Evolutionary conservation across 345 rosid species (phyloP).

Genomic region (Eucalyptus microcorys): DNA sequence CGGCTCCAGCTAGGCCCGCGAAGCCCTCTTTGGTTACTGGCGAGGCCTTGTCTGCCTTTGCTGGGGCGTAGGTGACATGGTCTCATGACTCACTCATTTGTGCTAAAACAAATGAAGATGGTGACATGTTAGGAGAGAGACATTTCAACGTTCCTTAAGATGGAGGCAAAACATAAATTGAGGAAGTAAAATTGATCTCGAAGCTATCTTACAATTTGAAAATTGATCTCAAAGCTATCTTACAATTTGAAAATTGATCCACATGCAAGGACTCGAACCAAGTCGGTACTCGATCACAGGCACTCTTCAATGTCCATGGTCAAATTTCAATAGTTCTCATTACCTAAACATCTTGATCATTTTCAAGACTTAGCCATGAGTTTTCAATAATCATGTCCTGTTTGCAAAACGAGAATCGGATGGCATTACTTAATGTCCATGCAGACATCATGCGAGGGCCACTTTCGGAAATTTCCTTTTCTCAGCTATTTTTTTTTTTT

Average conservation of each 20-base stretch:
- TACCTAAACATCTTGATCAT: background rate
- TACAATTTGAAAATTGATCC: background rate
- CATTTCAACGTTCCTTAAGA: background rate
- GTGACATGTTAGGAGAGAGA: background rate
- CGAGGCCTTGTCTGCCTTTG: too few species aligned
- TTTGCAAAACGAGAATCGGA: background rate
- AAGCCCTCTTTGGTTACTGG: too few species aligned
- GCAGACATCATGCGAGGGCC: background rate
- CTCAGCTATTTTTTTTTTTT: background rate
- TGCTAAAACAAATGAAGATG: background rate
- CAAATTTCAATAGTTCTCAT: background rate
- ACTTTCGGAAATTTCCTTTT: background rate
- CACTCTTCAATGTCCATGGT: background rate
- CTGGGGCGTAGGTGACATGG: background rate
- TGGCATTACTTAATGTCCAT: background rate
- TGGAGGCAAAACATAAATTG: background rate
- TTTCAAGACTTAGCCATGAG: background rate
- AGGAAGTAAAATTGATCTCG: background rate
- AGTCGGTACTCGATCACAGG: background rate
- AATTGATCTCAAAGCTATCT: background rate
- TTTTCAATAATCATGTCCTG: background rate
- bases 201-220: background rate
- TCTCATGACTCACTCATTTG: background rate
- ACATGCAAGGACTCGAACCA: background rate
- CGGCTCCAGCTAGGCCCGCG: too few species aligned